These are phyloP conservation scores for Aspergillus sp. DNA, from an alignment of 2,329 filamentous ascomycete genomes.

Conservation along the genomic window DNA sequence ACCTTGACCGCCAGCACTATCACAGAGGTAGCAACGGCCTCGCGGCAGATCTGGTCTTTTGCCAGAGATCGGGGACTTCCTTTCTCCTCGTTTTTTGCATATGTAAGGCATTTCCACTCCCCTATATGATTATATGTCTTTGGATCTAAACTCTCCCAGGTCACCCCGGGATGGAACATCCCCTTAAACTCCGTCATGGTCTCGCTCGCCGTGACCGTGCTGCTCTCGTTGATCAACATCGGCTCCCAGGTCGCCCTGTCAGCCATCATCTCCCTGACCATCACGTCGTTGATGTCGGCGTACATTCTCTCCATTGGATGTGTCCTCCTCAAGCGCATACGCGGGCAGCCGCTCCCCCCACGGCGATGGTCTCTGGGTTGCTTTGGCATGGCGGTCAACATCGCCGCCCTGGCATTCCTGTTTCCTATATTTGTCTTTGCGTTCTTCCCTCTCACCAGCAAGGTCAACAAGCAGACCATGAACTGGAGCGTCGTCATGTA, in stretches of 20 bases:
- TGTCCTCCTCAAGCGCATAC: constrained; percentile 34
- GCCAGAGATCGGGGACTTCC: constrained; percentile 43
- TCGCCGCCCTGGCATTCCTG: constrained; percentile 40
- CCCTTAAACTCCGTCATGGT: constrained; percentile 33
- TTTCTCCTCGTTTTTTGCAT: constrained; percentile 37
- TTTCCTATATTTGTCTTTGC: constrained; percentile 41
- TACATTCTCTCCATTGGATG: constrained; percentile 48
- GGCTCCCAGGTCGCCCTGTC: constrained; percentile 54
- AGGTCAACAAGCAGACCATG: constrained; percentile 39
- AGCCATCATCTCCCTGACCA: constrained; percentile 53
- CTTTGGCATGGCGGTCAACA: constrained; percentile 46
- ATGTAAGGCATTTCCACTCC: constrained; percentile 27
- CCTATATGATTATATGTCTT: neutral
- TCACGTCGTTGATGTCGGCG: constrained; percentile 51
- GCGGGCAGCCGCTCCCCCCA: constrained; percentile 30
- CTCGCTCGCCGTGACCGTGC: constrained; percentile 31
- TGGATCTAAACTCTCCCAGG: constrained; percentile 21
- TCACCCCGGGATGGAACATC: constrained; percentile 39
- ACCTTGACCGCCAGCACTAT: constrained; percentile 51
- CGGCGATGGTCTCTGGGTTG: constrained; percentile 44
- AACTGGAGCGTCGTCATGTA: constrained; percentile 51
- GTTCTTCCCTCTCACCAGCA: constrained; percentile 43
- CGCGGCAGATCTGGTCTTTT: constrained; percentile 58
- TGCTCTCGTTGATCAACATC: constrained; percentile 52
- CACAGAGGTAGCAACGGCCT: constrained; percentile 57